These are phyloP conservation scores for Cyberlindnera veronae DNA, from an alignment of 805 yeast species.

Conservation along the genomic window DNA sequence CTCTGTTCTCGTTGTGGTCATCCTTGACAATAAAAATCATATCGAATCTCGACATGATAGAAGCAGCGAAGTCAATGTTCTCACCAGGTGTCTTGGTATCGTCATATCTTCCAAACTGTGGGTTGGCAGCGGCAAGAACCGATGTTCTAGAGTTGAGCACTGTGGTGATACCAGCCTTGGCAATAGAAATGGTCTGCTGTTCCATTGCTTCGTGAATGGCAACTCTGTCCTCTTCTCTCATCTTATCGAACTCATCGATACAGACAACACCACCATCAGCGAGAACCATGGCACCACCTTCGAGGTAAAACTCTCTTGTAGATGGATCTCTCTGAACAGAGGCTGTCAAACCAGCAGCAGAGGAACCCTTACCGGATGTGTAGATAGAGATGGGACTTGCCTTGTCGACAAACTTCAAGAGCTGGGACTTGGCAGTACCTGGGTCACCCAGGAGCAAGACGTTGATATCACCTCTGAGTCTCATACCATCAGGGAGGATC, in stretches of 20 bases:
- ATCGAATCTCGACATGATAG: conserved; percentile 95
- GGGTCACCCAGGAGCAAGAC: conserved; percentile 95
- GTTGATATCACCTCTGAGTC: conserved; percentile 95
- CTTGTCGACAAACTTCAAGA: conserved; percentile 91
- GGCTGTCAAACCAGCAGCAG: conserved; percentile 99
- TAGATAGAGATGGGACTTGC: conserved; percentile 92
- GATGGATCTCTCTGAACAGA: conserved; percentile 89
- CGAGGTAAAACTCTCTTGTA: conserved; percentile 89
- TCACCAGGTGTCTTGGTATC: conserved; percentile 96
- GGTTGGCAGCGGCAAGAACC: conserved; percentile 97
- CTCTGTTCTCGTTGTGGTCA: conserved; percentile 84
- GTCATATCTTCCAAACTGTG: conserved; percentile 94
- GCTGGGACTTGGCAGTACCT: conserved; percentile 97
- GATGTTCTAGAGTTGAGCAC: conserved; percentile 94
- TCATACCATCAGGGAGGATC: conserved; percentile 90
- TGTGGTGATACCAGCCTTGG: conserved; percentile 98
- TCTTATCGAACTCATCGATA: conserved; percentile 98
- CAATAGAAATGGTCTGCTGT: conserved; percentile 97
- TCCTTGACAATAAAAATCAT: conserved; percentile 98
- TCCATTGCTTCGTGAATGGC: conserved; percentile 99
- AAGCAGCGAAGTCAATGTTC: conserved; percentile 95
- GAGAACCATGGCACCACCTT: conserved; percentile 99
- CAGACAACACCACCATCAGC: conserved; percentile 99
- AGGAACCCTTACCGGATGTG: conserved; percentile 98
- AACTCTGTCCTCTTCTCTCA: conserved; percentile 98